Evolutionary conservation across 1,284 basidiomycete species (phyloP).

Genomic region (Rhodotorula sp.): DNA sequence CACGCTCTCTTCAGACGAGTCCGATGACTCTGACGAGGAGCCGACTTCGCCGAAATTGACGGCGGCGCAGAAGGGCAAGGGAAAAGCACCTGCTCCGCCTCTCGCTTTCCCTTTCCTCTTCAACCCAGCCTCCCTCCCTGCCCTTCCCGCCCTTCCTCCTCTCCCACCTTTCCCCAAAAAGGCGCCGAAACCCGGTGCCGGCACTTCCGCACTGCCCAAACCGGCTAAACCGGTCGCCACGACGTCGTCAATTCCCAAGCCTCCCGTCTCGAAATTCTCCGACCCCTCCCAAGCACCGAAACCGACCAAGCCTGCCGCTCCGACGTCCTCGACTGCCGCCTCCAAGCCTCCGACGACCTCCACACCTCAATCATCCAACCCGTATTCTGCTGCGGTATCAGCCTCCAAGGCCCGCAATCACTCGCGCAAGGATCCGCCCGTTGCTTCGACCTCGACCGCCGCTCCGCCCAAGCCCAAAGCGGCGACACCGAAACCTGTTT

Average conservation of each 20-base stretch:
- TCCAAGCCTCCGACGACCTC: not conserved
- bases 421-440: not conserved
- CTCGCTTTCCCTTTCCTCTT: not conserved
- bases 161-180: not conserved
- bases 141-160: slow-evolving; percentile 18
- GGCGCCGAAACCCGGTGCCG: not conserved
- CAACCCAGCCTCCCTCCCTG: not conserved
- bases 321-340: not conserved
- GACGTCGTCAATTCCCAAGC: not conserved
- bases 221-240: not conserved
- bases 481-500: not conserved
- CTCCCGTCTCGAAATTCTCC: not conserved
- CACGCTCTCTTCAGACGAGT: not conserved
- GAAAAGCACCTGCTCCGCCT: not conserved
- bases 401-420: too few relatives aligned
- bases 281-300: too few relatives aligned
- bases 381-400: too few relatives aligned
- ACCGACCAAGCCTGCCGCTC: not conserved
- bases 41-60: not conserved
- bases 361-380: not conserved
- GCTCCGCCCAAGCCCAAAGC: not conserved
- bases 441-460: not conserved
- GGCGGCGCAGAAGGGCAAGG: too few relatives aligned
- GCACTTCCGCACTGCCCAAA: not conserved
- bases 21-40: not conserved